Base-by-base conservation (phyloP, 2,329 filamentous ascomycete species). In the Pseudocercospora pini-densiflorae region DNA sequence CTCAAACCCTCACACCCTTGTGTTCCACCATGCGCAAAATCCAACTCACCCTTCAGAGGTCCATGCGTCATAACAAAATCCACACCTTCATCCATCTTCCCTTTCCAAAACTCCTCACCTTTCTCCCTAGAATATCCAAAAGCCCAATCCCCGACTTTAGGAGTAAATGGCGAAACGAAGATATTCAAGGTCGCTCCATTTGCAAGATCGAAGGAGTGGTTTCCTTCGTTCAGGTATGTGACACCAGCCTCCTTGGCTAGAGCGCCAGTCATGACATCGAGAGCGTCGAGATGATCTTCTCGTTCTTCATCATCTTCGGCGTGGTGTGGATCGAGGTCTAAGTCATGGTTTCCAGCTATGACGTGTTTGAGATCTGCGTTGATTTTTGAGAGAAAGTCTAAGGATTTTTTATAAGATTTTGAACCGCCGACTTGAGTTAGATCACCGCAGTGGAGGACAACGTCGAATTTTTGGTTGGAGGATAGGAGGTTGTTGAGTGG, bases 181-280 rank as follows among this genome's bases (percentile, higher is more conserved):
- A 87, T 71, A 1, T 79, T 83, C 60, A 88, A 77, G 29, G 69
- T 76, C 0, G 82, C 82, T 0, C 85, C 84, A 63, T 81, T 83
- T 8, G 70, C 77, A 12, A 16, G 87, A 71, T 63, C 75, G 69
- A 87, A 86, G 0, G 70, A 73, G 65, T 81, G 74, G 1, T 76
- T 74, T 4, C 85, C 85, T 73, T 88, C 85, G 8, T 84, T 83
- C n/a, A 88, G 73, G 72, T 86, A 88, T 4, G 78, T 74, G 1
- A 88, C 81, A 0, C 84, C 83, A 0, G 81, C 80, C 0, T 66
- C 67, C 21, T 71, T 73, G 0, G 84, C 85, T 0, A 67, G 58
- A 10, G 62, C 31, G 12, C 67, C 65, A 2, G 62, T 67, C 67
- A 71, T 72, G 16, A 66, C 43, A 2, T 59, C 62, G 3, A 71